Conservation (phyloP, 2,329 filamentous ascomycete genomes). For the Westerdykella aurantiaca region DNA sequence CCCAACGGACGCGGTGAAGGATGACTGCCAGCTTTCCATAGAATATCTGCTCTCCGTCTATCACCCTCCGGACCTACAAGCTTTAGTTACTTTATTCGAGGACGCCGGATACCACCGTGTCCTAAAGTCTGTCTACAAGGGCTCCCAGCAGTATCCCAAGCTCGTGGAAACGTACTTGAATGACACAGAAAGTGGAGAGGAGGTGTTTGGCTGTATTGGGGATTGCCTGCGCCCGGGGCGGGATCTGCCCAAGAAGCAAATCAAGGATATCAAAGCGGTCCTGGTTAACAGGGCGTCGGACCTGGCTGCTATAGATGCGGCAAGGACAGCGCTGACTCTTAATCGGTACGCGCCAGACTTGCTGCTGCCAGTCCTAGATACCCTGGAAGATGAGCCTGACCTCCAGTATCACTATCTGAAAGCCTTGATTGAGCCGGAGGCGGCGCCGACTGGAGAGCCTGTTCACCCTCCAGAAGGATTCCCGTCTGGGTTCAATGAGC, state of each 20-base stretch:
- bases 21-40: conserved; percentile 93
- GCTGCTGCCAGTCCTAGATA: conserved; percentile 60
- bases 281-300: conserved; percentile 60
- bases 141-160: conserved; percentile 71
- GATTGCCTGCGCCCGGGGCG: conserved; percentile 65
- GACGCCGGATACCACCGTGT: conserved; percentile 84
- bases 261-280: conserved; percentile 63
- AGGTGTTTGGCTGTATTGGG: conserved; percentile 72
- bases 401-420: conserved; percentile 71
- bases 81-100: conserved; percentile 70
- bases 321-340: conserved; percentile 60
- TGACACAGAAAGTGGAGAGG: conserved; percentile 68
- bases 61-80: conserved; percentile 74
- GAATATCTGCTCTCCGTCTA: conserved; percentile 94
- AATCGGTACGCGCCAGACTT: conserved; percentile 57
- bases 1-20: conserved; percentile 70
- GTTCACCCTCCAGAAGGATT: conserved; percentile 20
- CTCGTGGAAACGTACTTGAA: conserved; percentile 79
- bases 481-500: conserved; percentile 63
- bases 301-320: conserved; percentile 62
- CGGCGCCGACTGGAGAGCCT: conserved; percentile 22
- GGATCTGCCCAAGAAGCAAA: conserved; percentile 62
- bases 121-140: conserved; percentile 78
- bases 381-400: conserved; percentile 55
- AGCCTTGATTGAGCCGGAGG: conserved; percentile 63